Evolutionary conservation across 179 eudicot species (phyloP), one percentile per base, ranked within the genome.

Genomic region (Patellifolia procumbens): DNA sequence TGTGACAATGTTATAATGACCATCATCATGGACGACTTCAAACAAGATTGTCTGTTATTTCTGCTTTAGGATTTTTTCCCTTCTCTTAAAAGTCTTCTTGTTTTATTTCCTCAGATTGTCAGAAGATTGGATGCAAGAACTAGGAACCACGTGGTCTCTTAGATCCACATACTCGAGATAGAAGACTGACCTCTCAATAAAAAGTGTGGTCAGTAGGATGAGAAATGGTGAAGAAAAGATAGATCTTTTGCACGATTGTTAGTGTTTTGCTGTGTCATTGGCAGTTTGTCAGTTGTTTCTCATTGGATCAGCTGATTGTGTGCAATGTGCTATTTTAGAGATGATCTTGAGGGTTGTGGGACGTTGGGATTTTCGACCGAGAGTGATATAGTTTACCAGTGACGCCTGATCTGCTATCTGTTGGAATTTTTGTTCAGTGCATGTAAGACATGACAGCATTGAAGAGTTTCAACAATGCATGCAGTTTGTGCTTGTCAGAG

Each of bases 401-500:
- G n/a, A n/a, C n/a, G n/a, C n/a, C n/a, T n/a, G n/a, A n/a, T n/a
- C 59, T 53, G 59, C 59, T 20, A 17, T 17, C 31, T 10, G 62
- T 58, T 32, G 34, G 3, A 34, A 32, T 13, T 34, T 62, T 24
- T 19, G 67, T 34, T 13, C 5, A 34, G 32, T 62, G 67, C 43
- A 60, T 60, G 19, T 60, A 13, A 60, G 56, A 60, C 65, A 60
- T 60, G 34, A 13, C 65, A 16, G 17, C 43, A 62, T 42, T 42
- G 5, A 32, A 43, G 43, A 62, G 0, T 20, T 64, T 64, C 31
- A 22, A 64, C 48, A 1, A 37, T 64, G 12, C 28, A 16, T 64
- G 45, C 46, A 5, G 28, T 64, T 64, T 64, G 69, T 34, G 68
- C 37, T 37, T 37, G 69, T 64, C 28, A 35, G 69, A 7, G 69